These are phyloP conservation scores for Auricularia sp. DNA, from an alignment of 768 basidiomycete genomes.

Conservation along the genomic window DNA sequence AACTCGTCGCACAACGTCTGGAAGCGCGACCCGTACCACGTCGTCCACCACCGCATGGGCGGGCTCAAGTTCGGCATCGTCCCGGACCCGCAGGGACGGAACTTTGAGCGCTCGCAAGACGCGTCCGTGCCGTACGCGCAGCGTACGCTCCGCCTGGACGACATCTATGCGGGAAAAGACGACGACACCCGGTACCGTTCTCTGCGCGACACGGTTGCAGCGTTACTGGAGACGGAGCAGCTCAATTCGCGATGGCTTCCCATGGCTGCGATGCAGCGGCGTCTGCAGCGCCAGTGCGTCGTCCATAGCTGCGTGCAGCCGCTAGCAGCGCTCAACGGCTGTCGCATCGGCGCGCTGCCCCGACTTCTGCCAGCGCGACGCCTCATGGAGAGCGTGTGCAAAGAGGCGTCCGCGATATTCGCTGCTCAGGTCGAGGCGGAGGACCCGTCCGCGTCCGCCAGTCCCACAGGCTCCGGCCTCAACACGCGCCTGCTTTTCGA, in stretches of 20 bases:
- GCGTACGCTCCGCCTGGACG: constrained; percentile 38
- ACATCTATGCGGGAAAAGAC: constrained; percentile 30
- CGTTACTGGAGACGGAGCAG: constrained; percentile 42
- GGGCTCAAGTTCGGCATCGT: constrained; percentile 69
- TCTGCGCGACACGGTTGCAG: constrained; percentile 59
- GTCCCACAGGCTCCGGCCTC: constrained; percentile 29
- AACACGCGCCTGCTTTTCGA: constrained; percentile 17
- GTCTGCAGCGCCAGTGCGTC: constrained; percentile 70
- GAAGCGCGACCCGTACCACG: constrained; percentile 37
- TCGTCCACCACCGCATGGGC: constrained; percentile 64
- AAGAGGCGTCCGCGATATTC: constrained; percentile 63
- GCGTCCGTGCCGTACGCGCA: constrained; percentile 23
- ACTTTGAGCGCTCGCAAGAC: constrained; percentile 49
- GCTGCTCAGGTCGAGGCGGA: constrained; percentile 19
- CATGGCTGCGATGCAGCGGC: constrained; percentile 52
- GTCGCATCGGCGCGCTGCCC: constrained; percentile 70
- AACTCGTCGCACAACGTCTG: constrained; percentile 76
- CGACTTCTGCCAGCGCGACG: constrained; percentile 29
- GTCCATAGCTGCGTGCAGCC: constrained; percentile 79
- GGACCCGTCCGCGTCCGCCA: constrained; percentile 24
- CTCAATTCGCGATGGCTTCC: constrained; percentile 58
- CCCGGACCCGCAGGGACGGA: constrained; percentile 50
- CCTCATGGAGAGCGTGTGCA: constrained; percentile 45
- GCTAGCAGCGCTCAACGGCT: constrained; percentile 69
- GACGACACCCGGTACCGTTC: constrained; percentile 40